These are phyloP conservation scores for Theileria sp. DNA, from an alignment of 169 alveolate species.

Conservation along the genomic window DNA sequence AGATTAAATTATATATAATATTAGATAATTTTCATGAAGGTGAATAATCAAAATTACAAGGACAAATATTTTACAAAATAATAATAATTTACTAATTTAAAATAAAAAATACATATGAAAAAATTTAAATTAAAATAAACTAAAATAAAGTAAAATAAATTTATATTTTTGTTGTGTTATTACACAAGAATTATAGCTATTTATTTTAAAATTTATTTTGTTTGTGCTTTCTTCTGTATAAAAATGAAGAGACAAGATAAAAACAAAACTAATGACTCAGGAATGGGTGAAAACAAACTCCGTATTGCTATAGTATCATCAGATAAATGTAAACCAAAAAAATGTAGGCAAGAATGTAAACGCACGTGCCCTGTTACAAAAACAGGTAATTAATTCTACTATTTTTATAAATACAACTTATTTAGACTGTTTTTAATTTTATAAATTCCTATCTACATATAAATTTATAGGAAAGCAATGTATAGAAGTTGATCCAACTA, in stretches of 20 bases:
- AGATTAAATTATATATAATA: background rate
- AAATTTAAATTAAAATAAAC: background rate
- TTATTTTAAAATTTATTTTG: slow-evolving; percentile 7
- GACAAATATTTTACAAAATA: background rate
- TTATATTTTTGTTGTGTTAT: slow-evolving; percentile 6
- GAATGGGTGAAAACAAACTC: slow-evolving; percentile 87
- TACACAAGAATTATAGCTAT: background rate
- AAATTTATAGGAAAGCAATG: slow-evolving; percentile 91
- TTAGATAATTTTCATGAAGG: background rate
- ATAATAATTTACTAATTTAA: background rate
- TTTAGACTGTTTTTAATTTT: background rate
- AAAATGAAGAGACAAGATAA: slow-evolving; percentile 65
- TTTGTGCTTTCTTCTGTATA: slow-evolving; percentile 8
- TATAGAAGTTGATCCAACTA: slow-evolving; percentile 93
- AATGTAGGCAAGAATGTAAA: slow-evolving; percentile 95
- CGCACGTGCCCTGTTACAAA: slow-evolving; percentile 76
- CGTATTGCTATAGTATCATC: slow-evolving; percentile 96
- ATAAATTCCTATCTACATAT: background rate
- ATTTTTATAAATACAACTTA: background rate
- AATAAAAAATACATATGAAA: background rate
- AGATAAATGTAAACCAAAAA: slow-evolving; percentile 98
- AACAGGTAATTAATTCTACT: slow-evolving; percentile 38
- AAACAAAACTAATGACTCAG: slow-evolving; percentile 60
- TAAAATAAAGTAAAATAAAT: background rate
- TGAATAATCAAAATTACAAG: background rate